phyloP scores from a whole-genome alignment of 345 rosid species.

The Ceriops tagal region DNA sequence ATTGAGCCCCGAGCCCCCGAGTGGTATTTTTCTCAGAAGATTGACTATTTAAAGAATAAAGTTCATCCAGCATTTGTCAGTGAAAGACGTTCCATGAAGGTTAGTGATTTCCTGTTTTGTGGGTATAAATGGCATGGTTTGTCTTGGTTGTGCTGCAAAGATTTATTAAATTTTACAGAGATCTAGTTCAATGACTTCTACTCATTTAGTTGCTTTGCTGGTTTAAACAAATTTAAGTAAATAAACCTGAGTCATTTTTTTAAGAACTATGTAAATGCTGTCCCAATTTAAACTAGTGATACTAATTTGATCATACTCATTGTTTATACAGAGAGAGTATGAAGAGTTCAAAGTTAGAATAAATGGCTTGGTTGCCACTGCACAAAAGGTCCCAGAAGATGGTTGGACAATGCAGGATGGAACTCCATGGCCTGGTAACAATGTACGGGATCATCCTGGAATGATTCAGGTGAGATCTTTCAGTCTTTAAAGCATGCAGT shows the following conservation, averaged over 20 bases:
- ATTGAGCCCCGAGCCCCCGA: slow-evolving; percentile 99
- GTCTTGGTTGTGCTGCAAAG: no score
- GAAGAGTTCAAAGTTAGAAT: slow-evolving; percentile 91
- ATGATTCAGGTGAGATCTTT: slow-evolving; percentile 86
- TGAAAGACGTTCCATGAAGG: slow-evolving; percentile 97
- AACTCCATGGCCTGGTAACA: slow-evolving; percentile 97
- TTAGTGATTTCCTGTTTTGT: slow-evolving; percentile 6
- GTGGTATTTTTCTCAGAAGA: slow-evolving; percentile 93
- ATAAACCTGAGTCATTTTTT: no score
- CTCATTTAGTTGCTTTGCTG: neutral
- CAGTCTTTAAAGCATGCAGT: neutral
- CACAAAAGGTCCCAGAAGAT: slow-evolving; percentile 97
- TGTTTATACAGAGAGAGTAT: slow-evolving; percentile 72
- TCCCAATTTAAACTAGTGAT: neutral
- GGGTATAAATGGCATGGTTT: no score
- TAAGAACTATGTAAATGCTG: no score
- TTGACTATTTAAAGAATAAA: slow-evolving; percentile 89
- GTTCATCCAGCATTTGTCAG: slow-evolving; percentile 87
- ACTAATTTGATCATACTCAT: slow-evolving; percentile 8
- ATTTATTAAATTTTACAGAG: neutral
- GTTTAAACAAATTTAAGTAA: neutral
- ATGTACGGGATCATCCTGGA: slow-evolving; percentile 94
- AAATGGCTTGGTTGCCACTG: slow-evolving; percentile 86
- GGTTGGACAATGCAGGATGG: slow-evolving; percentile 99
- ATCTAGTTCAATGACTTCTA: neutral